Conservation (phyloP, 2,329 filamentous ascomycete species). For the Epichloe scottii region DNA sequence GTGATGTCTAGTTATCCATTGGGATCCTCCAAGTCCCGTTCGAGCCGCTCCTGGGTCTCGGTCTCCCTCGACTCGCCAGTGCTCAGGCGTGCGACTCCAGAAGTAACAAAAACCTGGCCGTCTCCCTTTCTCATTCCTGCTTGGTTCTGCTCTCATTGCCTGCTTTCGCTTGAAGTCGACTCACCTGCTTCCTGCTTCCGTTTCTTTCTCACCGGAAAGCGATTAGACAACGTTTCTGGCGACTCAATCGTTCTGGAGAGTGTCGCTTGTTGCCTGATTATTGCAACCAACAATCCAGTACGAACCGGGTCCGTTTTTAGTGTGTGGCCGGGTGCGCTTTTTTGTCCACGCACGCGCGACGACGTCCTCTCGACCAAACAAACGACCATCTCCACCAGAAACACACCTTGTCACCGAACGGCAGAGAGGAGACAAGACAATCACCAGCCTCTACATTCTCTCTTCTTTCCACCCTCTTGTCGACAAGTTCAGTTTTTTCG, state of each 20-base stretch:
- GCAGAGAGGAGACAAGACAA: no score
- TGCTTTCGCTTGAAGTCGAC: not conserved
- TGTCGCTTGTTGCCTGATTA: not conserved
- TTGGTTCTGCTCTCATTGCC: not conserved
- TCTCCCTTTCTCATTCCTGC: not conserved
- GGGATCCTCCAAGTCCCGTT: no score
- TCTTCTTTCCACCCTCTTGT: no score
- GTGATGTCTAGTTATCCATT: not conserved
- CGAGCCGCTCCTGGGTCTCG: not conserved
- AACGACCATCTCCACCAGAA: no score
- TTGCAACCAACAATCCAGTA: not conserved
- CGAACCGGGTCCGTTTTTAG: not conserved
- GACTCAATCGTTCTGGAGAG: no score
- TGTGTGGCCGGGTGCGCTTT: no score
- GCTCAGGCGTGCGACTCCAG: not conserved
- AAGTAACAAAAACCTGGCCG: conserved; percentile 1
- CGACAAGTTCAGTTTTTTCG: no score
- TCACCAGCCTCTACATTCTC: no score
- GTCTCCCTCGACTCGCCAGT: not conserved
- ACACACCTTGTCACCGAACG: no score
- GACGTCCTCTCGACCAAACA: not conserved
- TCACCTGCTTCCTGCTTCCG: not conserved
- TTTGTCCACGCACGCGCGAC: not conserved
- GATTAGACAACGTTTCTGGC: no score
- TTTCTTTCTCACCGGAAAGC: no score